Base-by-base conservation (phyloP, 805 yeast genomes). In the Kodamaea restingae region DNA sequence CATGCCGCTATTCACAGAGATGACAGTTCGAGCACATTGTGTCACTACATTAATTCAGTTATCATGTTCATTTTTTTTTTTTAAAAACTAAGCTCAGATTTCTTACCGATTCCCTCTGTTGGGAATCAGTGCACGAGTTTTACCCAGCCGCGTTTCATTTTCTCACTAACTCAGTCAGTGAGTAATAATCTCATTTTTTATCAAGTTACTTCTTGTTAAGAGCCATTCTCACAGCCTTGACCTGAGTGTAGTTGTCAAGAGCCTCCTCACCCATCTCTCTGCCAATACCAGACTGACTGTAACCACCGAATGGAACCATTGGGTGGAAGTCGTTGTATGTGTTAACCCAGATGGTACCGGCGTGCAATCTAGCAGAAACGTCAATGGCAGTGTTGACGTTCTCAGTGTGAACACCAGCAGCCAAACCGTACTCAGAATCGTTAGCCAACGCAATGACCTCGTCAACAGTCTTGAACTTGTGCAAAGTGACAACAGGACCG, bases 331-430 rank as follows among this genome's bases (percentile, higher is more conserved):
- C 93, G 66, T 88, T 88, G 65, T 87, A 82, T 43, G 88, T 79
- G 78, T 90, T 90, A 50, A 88, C 76, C 91, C 95, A 91, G 50
- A 90, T 80, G 42, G 91, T 85, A 58, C 98, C 98, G 44, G 95
- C 83, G 54, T 81, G 78, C 41, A 90, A 66, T 59, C 79, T 78
- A 65, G 75, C 73, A 31, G 95, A 73, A 46, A 86, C 90, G 41
- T 78, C 78, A 52, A 84, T 70, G 26, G 95, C 90, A 55, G 81
- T 82, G 69, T 76, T 76, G 49, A 90, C 62, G 66, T 83, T 80
- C 38, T 67, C 63, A 43, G 97, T 81, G 71, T 88, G 95, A 41
- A 90, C 70, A 66, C 95, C 95, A 45, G 96, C 95, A 46, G 93
- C 95, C 58, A 86, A 74, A 47, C 97, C 98, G 63, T 84, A 90